Percentiles rank a stretch among this genome's conserved stretches.
These are phyloP conservation scores for Aspergillus ustus DNA, from an alignment of 2,329 filamentous ascomycete genomes.

Conservation along the genomic window DNA sequence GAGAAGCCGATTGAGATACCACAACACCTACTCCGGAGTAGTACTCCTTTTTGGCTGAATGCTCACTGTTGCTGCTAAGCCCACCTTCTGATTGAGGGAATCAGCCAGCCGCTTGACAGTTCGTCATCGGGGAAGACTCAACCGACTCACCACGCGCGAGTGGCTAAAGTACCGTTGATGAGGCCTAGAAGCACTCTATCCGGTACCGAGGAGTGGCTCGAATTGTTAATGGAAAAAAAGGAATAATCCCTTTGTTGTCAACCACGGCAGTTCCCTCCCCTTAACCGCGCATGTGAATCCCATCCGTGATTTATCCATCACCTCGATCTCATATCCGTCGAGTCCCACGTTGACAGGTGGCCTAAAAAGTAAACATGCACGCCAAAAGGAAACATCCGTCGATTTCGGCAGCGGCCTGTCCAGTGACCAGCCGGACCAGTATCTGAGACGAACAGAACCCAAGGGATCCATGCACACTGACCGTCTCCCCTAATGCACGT, in stretches of 20 bases:
- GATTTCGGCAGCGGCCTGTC: background rate
- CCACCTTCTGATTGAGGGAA: conserved; percentile 9
- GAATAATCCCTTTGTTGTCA: conserved; percentile 11
- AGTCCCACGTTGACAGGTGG: conserved; percentile 19
- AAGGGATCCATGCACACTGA: conserved; percentile 16
- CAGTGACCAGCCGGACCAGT: background rate
- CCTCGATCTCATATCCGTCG: conserved; percentile 6
- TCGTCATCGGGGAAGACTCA: conserved; percentile 5
- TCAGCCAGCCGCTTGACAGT: conserved; percentile 2
- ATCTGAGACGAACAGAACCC: conserved; percentile 16
- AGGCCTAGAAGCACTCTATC: background rate
- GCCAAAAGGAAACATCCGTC: conserved; percentile 1
- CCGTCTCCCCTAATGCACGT: conserved; percentile 20
- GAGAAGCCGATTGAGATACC: conserved; percentile 12
- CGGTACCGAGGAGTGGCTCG: background rate
- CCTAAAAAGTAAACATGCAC: conserved; percentile 11
- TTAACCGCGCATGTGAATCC: background rate
- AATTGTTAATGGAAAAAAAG: background rate
- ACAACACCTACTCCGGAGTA: background rate
- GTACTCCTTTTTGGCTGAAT: background rate
- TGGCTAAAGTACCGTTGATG: conserved; percentile 3
- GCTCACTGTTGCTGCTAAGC: conserved; percentile 4
- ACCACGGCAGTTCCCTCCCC: background rate
- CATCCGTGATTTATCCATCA: background rate
- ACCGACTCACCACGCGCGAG: conserved; percentile 9